These are phyloP conservation scores for Middelhovenomyces tepae DNA, from an alignment of 805 yeast genomes.

Conservation along the genomic window DNA sequence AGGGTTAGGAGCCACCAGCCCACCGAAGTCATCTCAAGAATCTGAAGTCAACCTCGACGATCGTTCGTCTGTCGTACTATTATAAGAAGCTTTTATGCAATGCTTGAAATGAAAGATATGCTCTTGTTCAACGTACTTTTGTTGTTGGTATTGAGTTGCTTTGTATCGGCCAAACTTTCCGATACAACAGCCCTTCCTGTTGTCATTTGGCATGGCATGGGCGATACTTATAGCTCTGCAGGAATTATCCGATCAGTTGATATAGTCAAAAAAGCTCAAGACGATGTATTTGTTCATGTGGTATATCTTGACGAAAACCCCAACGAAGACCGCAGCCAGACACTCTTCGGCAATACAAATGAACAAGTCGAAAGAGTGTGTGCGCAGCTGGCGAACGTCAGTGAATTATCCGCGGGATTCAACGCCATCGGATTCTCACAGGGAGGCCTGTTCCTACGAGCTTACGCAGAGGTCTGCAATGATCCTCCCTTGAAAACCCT, in stretches of 20 bases:
- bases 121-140: too few species aligned
- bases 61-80: too few species aligned
- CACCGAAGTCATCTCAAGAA: too few species aligned
- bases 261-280: slow-evolving; percentile 26
- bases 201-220: slow-evolving; percentile 81
- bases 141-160: too few species aligned
- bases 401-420: slow-evolving; percentile 47
- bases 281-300: slow-evolving; percentile 42
- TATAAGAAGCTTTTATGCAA: too few species aligned
- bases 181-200: slow-evolving; percentile 46
- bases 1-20: too few species aligned
- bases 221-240: slow-evolving; percentile 59
- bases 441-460: slow-evolving; percentile 74
- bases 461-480: slow-evolving; percentile 53
- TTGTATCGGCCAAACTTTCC: too few species aligned
- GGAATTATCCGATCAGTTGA: slow-evolving; percentile 43
- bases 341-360: slow-evolving; percentile 53
- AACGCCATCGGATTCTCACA: slow-evolving; percentile 76
- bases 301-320: slow-evolving; percentile 44
- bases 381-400: slow-evolving; percentile 37
- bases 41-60: too few species aligned
- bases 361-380: slow-evolving; percentile 49
- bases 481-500: slow-evolving; percentile 38
- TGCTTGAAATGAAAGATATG: too few species aligned
- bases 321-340: slow-evolving; percentile 42